Evolutionary conservation across 495 filamentous ascomycete species (phyloP), one percentile per base, ranked within the genome.

Genomic region (Tuber calosporum): DNA sequence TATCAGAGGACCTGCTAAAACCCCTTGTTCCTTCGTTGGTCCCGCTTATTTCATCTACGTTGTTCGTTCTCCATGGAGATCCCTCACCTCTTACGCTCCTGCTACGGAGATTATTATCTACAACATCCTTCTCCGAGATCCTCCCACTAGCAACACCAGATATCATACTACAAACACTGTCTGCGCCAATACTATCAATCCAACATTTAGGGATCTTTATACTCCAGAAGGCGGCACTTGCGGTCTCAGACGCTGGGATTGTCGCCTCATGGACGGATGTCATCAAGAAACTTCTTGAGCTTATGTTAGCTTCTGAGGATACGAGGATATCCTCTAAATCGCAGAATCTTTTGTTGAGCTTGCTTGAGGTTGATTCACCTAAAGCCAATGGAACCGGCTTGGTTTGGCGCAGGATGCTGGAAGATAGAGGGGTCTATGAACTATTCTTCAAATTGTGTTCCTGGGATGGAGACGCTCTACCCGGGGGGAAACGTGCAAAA

Each of bases 61-160:
- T 80, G 5, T 71, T 62, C 36, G 70, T 79, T 30, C 42, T 79
- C 19, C 58, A 30, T 17, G 69, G 73, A 58, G 77, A 76, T 20
- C 77, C 73, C 26, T 67, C 77, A 43, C 68, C 77, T 37, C 42
- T 80, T n/a, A 80, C 77, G 20, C 77, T 67, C n/a, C 74, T 80
- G 19, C 79, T 80, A 34, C 71, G 67, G 41, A 69, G 66, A 2
- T 69, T 80, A 26, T 62, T 77, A 30, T 71, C 74, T 40, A 40
- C 67, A 38, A 43, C 73, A 5, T 66, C 79, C 13, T 77, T 79
- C 40, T 67, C 77, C 1, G 72, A 78, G 34, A 77, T 78, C 26
- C 74, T 78, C 22, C 66, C 71, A 26, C 62, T 78, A 15, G 67
- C 75, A 13, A 66, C 72, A 2, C 76, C 72, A 45, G 22, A 71